These are phyloP conservation scores for Jaltomata sinuosa DNA, from an alignment of 257 asterid species.

Conservation along the genomic window DNA sequence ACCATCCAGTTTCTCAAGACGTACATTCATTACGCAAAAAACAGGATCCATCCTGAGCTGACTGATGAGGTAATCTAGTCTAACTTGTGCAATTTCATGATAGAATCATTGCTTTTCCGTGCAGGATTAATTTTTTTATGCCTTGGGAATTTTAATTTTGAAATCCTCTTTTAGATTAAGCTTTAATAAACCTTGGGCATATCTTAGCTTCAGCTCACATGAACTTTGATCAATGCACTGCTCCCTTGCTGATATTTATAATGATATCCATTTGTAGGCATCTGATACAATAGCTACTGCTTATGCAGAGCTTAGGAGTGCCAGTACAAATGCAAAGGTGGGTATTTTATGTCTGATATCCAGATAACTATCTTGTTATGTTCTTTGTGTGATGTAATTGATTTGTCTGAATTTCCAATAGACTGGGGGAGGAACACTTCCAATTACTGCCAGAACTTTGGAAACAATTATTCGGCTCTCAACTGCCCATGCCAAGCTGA, in stretches of 20 bases:
- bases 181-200: background rate
- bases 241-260: slow-evolving; percentile 8
- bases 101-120: background rate
- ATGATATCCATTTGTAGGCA: slow-evolving; percentile 43
- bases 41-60: slow-evolving; percentile 87
- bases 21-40: slow-evolving; percentile 80
- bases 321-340: slow-evolving; percentile 82
- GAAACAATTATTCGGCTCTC: slow-evolving; percentile 93
- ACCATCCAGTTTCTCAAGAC: slow-evolving; percentile 85
- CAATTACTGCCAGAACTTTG: slow-evolving; percentile 93
- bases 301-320: slow-evolving; percentile 87
- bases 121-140: background rate
- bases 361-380: slow-evolving; percentile 3
- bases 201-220: background rate
- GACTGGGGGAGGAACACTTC: slow-evolving; percentile 91
- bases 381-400: background rate
- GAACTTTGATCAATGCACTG: background rate
- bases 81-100: background rate
- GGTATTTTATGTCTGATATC: slow-evolving; percentile 3
- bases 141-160: background rate
- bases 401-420: slow-evolving; percentile 8
- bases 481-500: slow-evolving; percentile 96
- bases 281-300: slow-evolving; percentile 88
- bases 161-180: background rate
- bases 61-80: slow-evolving; percentile 72